A percentile compares a stretch with the other conserved stretches of the same genome.
These are phyloP conservation scores for Cercospora sp. DNA, from an alignment of 2,329 filamentous ascomycete species.

Conservation along the genomic window DNA sequence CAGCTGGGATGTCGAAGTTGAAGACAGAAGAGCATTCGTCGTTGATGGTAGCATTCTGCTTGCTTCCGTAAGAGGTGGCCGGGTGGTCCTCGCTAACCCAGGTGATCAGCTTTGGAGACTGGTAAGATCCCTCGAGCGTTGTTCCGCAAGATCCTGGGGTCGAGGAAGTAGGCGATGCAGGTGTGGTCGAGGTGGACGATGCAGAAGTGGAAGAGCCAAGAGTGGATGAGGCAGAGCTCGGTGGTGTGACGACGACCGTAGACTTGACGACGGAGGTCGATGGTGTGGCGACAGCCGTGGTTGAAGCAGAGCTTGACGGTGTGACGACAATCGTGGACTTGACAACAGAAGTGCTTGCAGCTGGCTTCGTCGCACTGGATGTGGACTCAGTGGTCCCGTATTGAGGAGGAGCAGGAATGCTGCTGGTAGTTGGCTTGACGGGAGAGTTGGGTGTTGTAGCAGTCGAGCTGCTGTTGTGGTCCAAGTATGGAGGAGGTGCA, in stretches of 20 bases:
- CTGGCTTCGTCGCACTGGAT: background rate
- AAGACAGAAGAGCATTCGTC: constrained; percentile 60
- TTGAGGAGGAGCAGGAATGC: background rate
- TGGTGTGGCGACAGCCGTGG: background rate
- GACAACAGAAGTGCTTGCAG: background rate
- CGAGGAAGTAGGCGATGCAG: constrained; percentile 20
- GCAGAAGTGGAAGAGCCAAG: background rate
- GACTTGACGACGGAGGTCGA: background rate
- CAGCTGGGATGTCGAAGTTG: constrained; percentile 65
- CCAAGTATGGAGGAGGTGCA: no score
- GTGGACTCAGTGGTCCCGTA: constrained; percentile 4
- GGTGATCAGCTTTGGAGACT: constrained; percentile 64
- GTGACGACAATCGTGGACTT: constrained; percentile 7
- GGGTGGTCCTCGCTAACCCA: constrained; percentile 59
- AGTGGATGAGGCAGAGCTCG: background rate
- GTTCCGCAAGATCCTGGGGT: constrained; percentile 28
- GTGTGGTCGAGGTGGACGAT: constrained; percentile 6
- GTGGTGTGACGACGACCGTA: background rate
- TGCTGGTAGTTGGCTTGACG: no score
- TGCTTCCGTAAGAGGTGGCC: constrained; percentile 54
- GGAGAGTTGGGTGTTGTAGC: no score
- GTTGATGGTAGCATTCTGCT: constrained; percentile 59
- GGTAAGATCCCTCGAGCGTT: constrained; percentile 38
- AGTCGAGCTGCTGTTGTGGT: no score
- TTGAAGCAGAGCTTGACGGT: background rate